Conservation (phyloP, 805 yeast species). For the Hanseniaspora taiwanica region DNA sequence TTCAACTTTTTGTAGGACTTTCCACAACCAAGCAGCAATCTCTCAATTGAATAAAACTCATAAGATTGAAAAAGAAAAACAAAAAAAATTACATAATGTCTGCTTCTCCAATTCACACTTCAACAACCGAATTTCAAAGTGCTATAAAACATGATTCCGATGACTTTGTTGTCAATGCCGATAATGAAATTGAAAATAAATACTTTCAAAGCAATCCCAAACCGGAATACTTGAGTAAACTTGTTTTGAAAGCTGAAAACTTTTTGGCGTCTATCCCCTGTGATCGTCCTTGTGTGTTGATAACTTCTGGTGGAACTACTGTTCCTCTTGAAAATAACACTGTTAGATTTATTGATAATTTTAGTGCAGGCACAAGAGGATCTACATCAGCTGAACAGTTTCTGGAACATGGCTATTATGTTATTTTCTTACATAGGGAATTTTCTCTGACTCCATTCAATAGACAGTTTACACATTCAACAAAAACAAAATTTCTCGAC, state of each 20-base stretch:
- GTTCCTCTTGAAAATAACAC: slow-evolving; percentile 96
- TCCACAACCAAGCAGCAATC: too few relatives aligned
- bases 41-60: too few relatives aligned
- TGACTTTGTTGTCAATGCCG: slow-evolving; percentile 54
- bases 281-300: slow-evolving; percentile 42
- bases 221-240: slow-evolving; percentile 58
- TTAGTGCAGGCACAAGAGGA: slow-evolving; percentile 96
- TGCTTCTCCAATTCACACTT: slow-evolving; percentile 35
- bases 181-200: slow-evolving; percentile 58
- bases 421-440: slow-evolving; percentile 83
- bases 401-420: slow-evolving; percentile 76
- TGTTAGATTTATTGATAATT: slow-evolving; percentile 91
- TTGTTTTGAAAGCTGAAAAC: slow-evolving; percentile 40
- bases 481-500: slow-evolving; percentile 67
- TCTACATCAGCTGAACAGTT: slow-evolving; percentile 92
- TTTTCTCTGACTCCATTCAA: slow-evolving; percentile 85
- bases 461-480: slow-evolving; percentile 76
- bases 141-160: slow-evolving; percentile 75
- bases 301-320: slow-evolving; percentile 95
- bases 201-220: slow-evolving; percentile 63
- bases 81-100: not conserved
- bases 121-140: slow-evolving; percentile 50
- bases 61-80: too few relatives aligned
- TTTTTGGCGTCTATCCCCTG: slow-evolving; percentile 36
- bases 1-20: too few relatives aligned